Conservation (phyloP, 306 rosid species). For the Acacia confusa region DNA sequence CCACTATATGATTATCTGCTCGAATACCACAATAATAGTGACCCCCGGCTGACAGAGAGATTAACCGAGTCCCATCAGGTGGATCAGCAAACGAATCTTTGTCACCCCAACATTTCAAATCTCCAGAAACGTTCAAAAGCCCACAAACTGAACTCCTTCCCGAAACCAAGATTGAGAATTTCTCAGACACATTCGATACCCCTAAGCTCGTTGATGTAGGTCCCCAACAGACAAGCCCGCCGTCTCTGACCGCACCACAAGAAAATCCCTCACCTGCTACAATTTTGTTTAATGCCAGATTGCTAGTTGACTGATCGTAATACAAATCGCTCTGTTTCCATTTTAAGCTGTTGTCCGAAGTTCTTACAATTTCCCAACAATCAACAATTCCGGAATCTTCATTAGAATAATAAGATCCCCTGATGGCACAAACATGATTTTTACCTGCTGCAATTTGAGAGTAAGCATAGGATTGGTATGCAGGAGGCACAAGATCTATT, state of each 20-base stretch:
- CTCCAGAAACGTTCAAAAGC: constrained; percentile 49
- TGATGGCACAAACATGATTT: constrained; percentile 77
- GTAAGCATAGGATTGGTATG: constrained; percentile 52
- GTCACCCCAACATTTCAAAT: constrained; percentile 78
- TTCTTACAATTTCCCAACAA: constrained; percentile 70
- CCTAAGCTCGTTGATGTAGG: constrained; percentile 53
- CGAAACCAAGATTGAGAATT: constrained; percentile 54
- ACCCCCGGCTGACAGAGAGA: constrained; percentile 64
- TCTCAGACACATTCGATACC: constrained; percentile 47
- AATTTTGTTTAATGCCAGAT: constrained; percentile 47
- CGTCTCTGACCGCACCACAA: constrained; percentile 64
- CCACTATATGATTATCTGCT: constrained; percentile 68
- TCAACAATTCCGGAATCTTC: constrained; percentile 64
- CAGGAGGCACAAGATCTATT: constrained; percentile 65
- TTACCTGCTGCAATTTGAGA: constrained; percentile 78
- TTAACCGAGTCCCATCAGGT: constrained; percentile 28
- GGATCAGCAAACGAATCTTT: constrained; percentile 38
- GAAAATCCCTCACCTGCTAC: constrained; percentile 86
- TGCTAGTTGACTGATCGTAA: constrained; percentile 41
- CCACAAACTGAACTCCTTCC: constrained; percentile 71
- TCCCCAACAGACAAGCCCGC: constrained; percentile 87
- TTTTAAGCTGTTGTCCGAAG: constrained; percentile 37
- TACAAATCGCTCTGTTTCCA: constrained; percentile 49
- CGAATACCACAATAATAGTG: constrained; percentile 76
- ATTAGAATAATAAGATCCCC: constrained; percentile 73